Evolutionary conservation across 345 rosid genomes (phyloP), one percentile per base, ranked within the genome.

Genomic region (Eutrema japonicum): DNA sequence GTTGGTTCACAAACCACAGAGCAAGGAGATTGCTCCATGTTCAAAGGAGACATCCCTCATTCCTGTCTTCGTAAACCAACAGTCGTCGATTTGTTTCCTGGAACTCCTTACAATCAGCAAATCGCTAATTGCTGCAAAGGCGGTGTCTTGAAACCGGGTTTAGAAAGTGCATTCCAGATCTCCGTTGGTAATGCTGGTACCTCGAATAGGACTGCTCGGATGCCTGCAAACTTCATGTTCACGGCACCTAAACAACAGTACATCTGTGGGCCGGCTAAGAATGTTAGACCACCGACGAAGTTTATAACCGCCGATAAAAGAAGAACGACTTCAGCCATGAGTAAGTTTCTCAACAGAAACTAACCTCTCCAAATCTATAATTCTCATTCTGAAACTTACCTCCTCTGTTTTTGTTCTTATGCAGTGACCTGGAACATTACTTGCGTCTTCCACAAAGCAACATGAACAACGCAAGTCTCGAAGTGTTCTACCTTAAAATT

Each of bases 361-460:
- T n/a, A 56, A 16, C 62, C 13, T 54, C 1, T 38, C 50, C 14
- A 54, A 0, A 36, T 53, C 55, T 36, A 11, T 48, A 7, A 8
- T 35, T 41, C 10, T 50, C 11, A 32, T 6, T 41, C 4, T 66
- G 7, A 13, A 35, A 45, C 65, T 69, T 32, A 63, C 36, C 8
- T 53, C 70, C 18, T 69, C 18, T 76, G 52, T 54, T 69, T 69
- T 22, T 46, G 50, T 55, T 53, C 52, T 63, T 35, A n/a, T 80
- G 81, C 86, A 93, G 97, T 86, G 93, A 91, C 98, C 29, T 90
- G 98, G 97, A 87, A 87, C 36, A 80, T 85, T 66, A 86, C 93
- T 49, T 93, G 97, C 80, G 59, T 54, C 18, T 76, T 70, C 53
- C n/a, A 70, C 46, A 76, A 70, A 11, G 60, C 72, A 64, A 50